phyloP scores from a whole-genome alignment of 1,284 basidiomycete species.

The Uromyces viciae-fabae region DNA sequence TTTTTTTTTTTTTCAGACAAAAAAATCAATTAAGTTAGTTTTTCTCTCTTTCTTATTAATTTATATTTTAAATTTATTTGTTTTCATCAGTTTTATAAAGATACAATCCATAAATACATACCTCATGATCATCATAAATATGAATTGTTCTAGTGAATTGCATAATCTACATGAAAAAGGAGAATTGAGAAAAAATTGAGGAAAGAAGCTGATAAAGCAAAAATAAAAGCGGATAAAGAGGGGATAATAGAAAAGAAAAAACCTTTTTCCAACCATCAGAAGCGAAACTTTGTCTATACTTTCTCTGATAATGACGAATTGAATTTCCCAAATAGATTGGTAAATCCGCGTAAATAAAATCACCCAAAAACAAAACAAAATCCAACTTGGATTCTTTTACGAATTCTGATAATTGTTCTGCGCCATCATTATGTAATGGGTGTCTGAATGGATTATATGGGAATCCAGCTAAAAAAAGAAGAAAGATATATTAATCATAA shows the following conservation, averaged over 20 bases:
- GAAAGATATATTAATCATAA: background rate
- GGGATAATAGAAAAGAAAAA: conserved; percentile 62
- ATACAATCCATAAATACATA: too few relatives aligned
- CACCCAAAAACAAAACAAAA: conserved; percentile 47
- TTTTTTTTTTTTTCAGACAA: background rate
- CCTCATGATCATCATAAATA: conserved; percentile 69
- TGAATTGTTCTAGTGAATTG: conserved; percentile 61
- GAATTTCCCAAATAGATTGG: conserved; percentile 61
- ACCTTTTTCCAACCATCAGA: conserved; percentile 65
- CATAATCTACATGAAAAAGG: conserved; percentile 20
- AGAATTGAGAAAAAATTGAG: background rate
- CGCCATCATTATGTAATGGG: conserved; percentile 34
- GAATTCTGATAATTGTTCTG: conserved; percentile 26
- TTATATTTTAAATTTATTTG: background rate
- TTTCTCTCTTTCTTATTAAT: background rate
- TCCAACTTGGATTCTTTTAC: conserved; percentile 9
- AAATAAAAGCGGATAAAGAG: background rate
- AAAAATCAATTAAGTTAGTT: background rate
- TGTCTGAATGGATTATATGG: conserved; percentile 38
- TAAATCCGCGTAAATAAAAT: conserved; percentile 48
- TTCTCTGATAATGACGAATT: conserved; percentile 62
- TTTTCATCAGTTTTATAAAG: too few relatives aligned
- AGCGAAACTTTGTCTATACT: conserved; percentile 67
- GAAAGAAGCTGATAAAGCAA: too few relatives aligned
- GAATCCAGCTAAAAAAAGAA: conserved; percentile 31